A percentile compares a stretch with the other conserved stretches of the same genome.
Conservation (phyloP, 495 filamentous ascomycete species). For the Hypoxylon trugodes region DNA sequence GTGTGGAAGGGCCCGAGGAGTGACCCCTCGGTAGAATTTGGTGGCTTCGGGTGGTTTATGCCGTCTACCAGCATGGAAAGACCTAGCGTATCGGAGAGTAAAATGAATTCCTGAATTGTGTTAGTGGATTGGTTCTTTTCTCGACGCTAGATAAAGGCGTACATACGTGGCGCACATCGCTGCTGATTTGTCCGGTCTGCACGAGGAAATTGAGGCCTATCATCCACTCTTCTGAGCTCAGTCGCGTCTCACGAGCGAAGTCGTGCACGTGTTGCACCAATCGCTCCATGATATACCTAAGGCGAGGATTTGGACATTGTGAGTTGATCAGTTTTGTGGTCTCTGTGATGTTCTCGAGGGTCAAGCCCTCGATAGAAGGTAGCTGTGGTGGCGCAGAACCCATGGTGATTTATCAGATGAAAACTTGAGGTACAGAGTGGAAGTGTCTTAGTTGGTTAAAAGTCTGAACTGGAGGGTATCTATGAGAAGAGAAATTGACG, state of each 20-base stretch:
- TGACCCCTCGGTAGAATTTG: slow-evolving; percentile 80
- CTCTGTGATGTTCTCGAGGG: slow-evolving; percentile 83
- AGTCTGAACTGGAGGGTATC: not conserved
- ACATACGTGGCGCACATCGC: slow-evolving; percentile 71
- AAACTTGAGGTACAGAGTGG: not conserved
- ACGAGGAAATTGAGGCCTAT: slow-evolving; percentile 74
- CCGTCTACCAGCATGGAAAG: slow-evolving; percentile 88
- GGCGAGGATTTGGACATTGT: slow-evolving; percentile 67
- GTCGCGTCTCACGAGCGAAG: slow-evolving; percentile 80
- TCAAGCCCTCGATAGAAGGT: slow-evolving; percentile 71
- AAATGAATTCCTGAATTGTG: slow-evolving; percentile 93
- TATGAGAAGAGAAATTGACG: not conserved
- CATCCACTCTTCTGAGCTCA: slow-evolving; percentile 86
- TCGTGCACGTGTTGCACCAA: slow-evolving; percentile 84
- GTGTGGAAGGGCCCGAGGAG: slow-evolving; percentile 95
- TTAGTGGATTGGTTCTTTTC: too few species aligned
- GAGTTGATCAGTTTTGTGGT: slow-evolving; percentile 80
- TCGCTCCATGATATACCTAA: slow-evolving; percentile 76
- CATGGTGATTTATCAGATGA: slow-evolving; percentile 8
- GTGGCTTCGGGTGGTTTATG: slow-evolving; percentile 90
- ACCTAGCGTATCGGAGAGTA: slow-evolving; percentile 90
- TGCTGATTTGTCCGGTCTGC: slow-evolving; percentile 75
- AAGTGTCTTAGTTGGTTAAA: not conserved
- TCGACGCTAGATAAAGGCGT: not conserved
- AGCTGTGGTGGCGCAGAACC: slow-evolving; percentile 4